Conservation (phyloP, 192 early-diverging fungal species). For the Umbelopsis isabellina region DNA sequence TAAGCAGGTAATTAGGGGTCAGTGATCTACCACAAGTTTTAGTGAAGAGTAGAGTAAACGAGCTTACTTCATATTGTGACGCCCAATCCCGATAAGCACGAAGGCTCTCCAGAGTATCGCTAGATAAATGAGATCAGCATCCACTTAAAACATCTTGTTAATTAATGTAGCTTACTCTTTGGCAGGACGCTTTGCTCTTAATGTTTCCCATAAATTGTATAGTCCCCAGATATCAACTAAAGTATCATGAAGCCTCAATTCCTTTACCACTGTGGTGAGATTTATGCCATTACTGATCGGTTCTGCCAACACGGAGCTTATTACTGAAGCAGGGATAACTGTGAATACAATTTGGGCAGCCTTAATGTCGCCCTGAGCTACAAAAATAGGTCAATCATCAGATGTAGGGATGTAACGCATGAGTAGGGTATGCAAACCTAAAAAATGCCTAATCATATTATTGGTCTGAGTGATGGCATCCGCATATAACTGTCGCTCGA, state of each 20-base stretch:
- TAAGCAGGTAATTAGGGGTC: background rate
- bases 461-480: constrained; percentile 50
- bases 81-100: constrained; percentile 4
- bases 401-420: background rate
- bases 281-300: background rate
- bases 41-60: background rate
- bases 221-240: background rate
- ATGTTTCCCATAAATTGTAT: background rate
- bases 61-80: constrained; percentile 5
- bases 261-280: background rate
- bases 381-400: background rate
- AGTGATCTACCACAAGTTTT: background rate
- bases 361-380: constrained; percentile 15
- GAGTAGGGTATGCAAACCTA: constrained; percentile 26
- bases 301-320: background rate
- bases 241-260: background rate
- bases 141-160: background rate
- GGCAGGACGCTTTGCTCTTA: background rate
- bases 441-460: constrained; percentile 54
- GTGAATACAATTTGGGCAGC: constrained; percentile 8
- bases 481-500: constrained; percentile 44
- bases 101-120: background rate
- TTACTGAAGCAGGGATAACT: background rate
- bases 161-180: background rate
- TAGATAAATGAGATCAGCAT: background rate